Conservation (phyloP, 2,329 filamentous ascomycete genomes). For the Phyllosticta citribraziliensis region DNA sequence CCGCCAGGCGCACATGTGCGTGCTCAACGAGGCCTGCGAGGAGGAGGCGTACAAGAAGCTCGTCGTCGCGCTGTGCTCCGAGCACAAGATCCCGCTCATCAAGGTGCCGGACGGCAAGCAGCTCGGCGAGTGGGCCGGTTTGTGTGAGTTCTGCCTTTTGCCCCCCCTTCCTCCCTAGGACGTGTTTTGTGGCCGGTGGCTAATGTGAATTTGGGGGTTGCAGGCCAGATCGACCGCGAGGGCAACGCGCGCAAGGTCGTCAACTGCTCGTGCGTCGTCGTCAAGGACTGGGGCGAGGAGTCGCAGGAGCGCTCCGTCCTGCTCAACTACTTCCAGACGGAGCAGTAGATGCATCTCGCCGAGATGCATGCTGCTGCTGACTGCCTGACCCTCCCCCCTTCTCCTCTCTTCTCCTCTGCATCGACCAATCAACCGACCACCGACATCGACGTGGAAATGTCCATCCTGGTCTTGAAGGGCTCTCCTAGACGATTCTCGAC, state of each 20-base stretch:
- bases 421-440: no score
- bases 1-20: constrained; percentile 99
- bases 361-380: no score
- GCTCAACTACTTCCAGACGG: constrained; percentile 99
- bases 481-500: background rate
- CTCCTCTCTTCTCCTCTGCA: no score
- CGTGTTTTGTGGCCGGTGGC: constrained; percentile 11
- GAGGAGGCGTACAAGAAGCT: constrained; percentile 99
- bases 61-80: constrained; percentile 93
- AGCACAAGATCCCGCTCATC: constrained; percentile 99
- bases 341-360: no score
- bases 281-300: constrained; percentile 99
- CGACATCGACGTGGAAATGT: no score
- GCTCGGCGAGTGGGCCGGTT: constrained; percentile 98
- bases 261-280: constrained; percentile 99
- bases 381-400: no score
- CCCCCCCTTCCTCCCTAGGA: no score
- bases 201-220: background rate
- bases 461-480: no score
- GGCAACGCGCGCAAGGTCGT: constrained; percentile 99
- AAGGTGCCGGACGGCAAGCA: constrained; percentile 99
- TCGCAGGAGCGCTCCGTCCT: constrained; percentile 97
- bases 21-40: constrained; percentile 99
- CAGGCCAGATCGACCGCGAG: constrained; percentile 97
- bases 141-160: constrained; percentile 74